Base-by-base conservation (phyloP, 2,329 filamentous ascomycete genomes). In the Aureobasidium zeae region DNA sequence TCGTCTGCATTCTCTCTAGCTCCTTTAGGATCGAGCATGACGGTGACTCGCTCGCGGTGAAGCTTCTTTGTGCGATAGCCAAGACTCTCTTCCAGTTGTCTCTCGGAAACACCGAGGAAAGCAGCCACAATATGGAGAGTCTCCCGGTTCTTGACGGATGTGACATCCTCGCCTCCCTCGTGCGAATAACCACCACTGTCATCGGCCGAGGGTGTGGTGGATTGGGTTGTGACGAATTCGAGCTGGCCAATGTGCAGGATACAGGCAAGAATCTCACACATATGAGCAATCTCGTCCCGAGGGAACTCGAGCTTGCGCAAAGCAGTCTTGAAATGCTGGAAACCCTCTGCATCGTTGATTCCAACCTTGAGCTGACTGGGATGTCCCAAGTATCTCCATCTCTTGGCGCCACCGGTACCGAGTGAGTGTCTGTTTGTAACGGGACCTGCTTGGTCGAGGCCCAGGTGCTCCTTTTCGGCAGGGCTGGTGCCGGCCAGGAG, bases 161-260 rank as follows among this genome's bases (percentile, higher is more conserved):
- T 96, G 20, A 88, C 71, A 1, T 76, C 84, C 57, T 91, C 85
- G 30, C 81, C 86, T 51, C 91, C 91, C 63, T 98, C 91, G 58
- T 94, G 87, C 0, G 91, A 94, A 64, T 91, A 96, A 15, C 89
- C 89, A 44, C 91, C 91, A 53, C 89, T 96, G 56, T 98, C 91
- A 54, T 95, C 88, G 2, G 78, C 86, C 1, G 77, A 77, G 0
- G 77, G 81, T 2, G 81, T 81, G 1, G 91, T 96, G 52, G 81
- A 78, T 53, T 84, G 81, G 2, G 83, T 81, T 0, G 77, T 87
- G 59, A 83, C 79, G 53, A 98, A 98, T 55, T 98, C 91, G 2
- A 98, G 77, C 67, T 98, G 91, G 20, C 91, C 91, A 53, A 98
- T 88, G 61, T 98, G 91, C n/a, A 98, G 72, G 52, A 98, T 95